These are phyloP conservation scores for Pistacia atlantica DNA, from an alignment of 345 rosid genomes.

Conservation along the genomic window DNA sequence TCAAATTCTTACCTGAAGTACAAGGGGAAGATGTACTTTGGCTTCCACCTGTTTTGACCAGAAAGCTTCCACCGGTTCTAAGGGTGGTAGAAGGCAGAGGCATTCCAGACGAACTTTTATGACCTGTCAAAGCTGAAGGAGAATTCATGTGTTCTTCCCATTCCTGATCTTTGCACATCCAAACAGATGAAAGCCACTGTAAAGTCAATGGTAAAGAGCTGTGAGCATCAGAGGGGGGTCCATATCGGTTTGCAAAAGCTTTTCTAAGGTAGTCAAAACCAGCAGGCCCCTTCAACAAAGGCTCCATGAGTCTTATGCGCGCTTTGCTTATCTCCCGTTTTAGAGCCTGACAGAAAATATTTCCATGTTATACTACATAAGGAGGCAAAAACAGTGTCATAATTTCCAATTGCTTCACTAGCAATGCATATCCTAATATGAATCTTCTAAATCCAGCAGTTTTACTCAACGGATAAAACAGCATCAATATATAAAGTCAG, in stretches of 20 bases:
- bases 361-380: slow-evolving; percentile 2
- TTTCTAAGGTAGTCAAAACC: slow-evolving; percentile 71
- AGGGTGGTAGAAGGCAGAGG: slow-evolving; percentile 54
- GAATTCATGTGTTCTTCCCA: slow-evolving; percentile 73
- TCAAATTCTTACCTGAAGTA: slow-evolving; percentile 18
- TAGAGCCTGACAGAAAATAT: slow-evolving; percentile 47
- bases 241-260: slow-evolving; percentile 62
- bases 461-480: too few relatives aligned
- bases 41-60: slow-evolving; percentile 30
- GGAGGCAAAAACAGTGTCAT: background rate
- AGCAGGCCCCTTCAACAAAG: slow-evolving; percentile 79
- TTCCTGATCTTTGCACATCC: slow-evolving; percentile 53
- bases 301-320: slow-evolving; percentile 74
- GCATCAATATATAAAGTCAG: too few relatives aligned
- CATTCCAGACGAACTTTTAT: slow-evolving; percentile 47
- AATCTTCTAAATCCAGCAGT: background rate
- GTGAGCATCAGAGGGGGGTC: slow-evolving; percentile 53
- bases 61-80: slow-evolving; percentile 76
- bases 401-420: background rate
- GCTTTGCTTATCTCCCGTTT: slow-evolving; percentile 76
- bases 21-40: slow-evolving; percentile 13
- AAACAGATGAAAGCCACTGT: slow-evolving; percentile 67
- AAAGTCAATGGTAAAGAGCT: slow-evolving; percentile 53
- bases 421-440: background rate
- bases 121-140: slow-evolving; percentile 45